Conservation (phyloP, 2,329 filamentous ascomycete species). For the Trichoderma harzianum region DNA sequence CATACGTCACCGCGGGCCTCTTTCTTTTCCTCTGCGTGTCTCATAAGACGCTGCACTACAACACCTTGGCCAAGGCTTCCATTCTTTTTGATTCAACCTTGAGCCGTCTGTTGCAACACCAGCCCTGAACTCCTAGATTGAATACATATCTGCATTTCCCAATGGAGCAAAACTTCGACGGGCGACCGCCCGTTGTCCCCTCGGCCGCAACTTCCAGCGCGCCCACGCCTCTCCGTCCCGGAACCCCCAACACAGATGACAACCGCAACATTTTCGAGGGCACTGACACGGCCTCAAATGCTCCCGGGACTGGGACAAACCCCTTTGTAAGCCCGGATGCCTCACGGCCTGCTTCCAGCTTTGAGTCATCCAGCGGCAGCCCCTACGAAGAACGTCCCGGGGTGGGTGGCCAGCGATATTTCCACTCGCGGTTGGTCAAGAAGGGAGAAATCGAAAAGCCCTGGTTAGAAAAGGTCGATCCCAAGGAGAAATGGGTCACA, state of each 20-base stretch:
- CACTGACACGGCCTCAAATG: constrained; percentile 37
- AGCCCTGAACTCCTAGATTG: not conserved
- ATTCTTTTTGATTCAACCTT: not conserved
- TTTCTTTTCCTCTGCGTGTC: not conserved
- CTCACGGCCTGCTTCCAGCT: constrained; percentile 48
- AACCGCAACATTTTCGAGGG: constrained; percentile 42
- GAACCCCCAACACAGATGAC: constrained; percentile 41
- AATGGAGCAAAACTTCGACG: constrained; percentile 33
- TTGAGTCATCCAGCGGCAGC: constrained; percentile 42
- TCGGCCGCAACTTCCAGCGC: constrained; percentile 38
- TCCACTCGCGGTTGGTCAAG: constrained; percentile 68
- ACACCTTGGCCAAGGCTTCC: not conserved
- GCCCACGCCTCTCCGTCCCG: constrained; percentile 39
- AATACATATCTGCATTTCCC: not conserved
- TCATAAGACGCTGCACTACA: not conserved
- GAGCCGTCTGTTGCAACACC: not conserved
- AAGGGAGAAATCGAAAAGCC: constrained; percentile 74
- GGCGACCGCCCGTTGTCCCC: constrained; percentile 27
- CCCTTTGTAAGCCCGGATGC: constrained; percentile 45
- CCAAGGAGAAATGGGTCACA: constrained; percentile 81
- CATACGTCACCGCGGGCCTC: constrained; percentile 1
- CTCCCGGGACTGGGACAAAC: constrained; percentile 33
- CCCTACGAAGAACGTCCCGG: constrained; percentile 34
- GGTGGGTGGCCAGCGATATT: constrained; percentile 51
- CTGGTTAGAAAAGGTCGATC: constrained; percentile 70